Conservation (phyloP, 2,329 filamentous ascomycete species). For the Fusarium sp. region DNA sequence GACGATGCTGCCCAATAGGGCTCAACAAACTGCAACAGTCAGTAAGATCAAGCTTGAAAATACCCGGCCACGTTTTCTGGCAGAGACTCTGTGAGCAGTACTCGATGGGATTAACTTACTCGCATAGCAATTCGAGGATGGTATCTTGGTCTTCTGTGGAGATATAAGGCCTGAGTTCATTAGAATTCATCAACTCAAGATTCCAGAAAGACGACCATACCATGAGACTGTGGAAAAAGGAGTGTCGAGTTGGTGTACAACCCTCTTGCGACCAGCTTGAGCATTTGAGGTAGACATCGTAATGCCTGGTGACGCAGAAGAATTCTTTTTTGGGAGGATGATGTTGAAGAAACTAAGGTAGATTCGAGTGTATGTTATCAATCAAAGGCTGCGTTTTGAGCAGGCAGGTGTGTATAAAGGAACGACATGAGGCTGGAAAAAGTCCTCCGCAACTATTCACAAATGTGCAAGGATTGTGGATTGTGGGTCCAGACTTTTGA, state of each 20-base stretch:
- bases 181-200: neutral
- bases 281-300: slow-evolving; percentile 47
- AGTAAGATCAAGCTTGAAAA: slow-evolving; percentile 14
- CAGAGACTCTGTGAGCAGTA: neutral
- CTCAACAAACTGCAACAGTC: slow-evolving; percentile 65
- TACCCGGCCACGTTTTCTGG: neutral
- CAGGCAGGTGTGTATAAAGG: neutral
- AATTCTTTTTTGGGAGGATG: neutral
- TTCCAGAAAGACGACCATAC: slow-evolving; percentile 55
- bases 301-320: neutral
- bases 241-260: slow-evolving; percentile 74
- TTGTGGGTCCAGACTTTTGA: slow-evolving; percentile 27
- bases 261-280: slow-evolving; percentile 62
- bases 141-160: slow-evolving; percentile 69
- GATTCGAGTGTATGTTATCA: neutral
- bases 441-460: slow-evolving; percentile 28
- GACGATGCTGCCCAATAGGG: slow-evolving; percentile 73
- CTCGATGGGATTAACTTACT: slow-evolving; percentile 59
- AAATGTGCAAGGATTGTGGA: slow-evolving; percentile 12
- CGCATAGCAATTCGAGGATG: slow-evolving; percentile 76
- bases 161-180: slow-evolving; percentile 69
- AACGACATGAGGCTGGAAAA: slow-evolving; percentile 16
- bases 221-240: slow-evolving; percentile 73
- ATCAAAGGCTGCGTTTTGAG: neutral
- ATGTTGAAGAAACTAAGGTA: too few species aligned